Evolutionary conservation across 805 yeast genomes (phyloP), one percentile per base, ranked within the genome.

Genomic region (Saccharomyces mikatae): DNA sequence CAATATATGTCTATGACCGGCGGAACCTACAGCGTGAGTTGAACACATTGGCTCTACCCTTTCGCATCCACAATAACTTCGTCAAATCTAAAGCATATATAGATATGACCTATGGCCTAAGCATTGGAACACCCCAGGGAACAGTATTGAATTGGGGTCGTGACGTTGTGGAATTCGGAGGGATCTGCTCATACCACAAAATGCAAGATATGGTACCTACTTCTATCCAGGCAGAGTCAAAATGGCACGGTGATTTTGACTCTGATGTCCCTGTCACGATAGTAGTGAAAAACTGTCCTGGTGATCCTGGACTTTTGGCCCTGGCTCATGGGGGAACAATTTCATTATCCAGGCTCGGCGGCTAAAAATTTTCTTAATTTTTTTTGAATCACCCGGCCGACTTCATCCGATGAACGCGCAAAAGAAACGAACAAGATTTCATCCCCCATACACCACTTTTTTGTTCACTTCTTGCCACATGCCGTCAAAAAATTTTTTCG

Each of bases 1-100:
- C 17, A 1, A 71, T 76, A 24, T 67, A 67, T 4, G 60, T 75
- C 2, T 53, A 74, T 11, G 80, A 76, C 54, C 41, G 60, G 2
- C 55, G 80, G 29, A 66, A 49, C 14, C 46, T 56, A 5, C 51
- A 41, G 14, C 10, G 31, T 6, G 50, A 51, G 30, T 48, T 65
- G 0, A 63, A 59, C 32, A 48, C 53, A n/a, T 52, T 67, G 17
- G 21, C 29, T 3, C 55, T 67, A 6, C 70, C 71, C 1, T 65
- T 54, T 47, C 58, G 48, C 26, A 50, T 61, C 6, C 44, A 17
- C 24, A 22, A 36, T 6, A 59, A 53, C 2, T 59, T 56, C 30
- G 69, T 65, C 30, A 69, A 67, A 54, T 54, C 59, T 26, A 62
- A 60, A 32, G 72, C 63, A 4, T 49, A 52, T 24, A 17, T 67